Conservation (phyloP, 139 green algal species). For the Ettlia oleoabundans region DNA sequence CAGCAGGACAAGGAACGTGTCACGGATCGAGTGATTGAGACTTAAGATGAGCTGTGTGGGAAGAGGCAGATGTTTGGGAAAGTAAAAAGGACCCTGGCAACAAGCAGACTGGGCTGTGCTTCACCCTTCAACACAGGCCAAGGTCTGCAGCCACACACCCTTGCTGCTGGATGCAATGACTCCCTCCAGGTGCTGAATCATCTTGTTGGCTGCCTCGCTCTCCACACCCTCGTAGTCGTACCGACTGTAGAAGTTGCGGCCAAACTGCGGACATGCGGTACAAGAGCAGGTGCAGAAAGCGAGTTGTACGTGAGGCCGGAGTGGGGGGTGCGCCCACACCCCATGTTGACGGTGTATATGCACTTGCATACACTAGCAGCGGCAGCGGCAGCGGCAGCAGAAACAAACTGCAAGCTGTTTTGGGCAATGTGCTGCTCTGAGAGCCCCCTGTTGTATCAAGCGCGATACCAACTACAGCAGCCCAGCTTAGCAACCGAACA, state of each 20-base stretch:
- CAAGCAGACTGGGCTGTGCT: not conserved
- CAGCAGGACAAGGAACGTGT: not conserved
- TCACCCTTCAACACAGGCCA: not conserved
- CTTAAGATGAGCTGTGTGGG: not conserved
- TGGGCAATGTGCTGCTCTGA: no score
- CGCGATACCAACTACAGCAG: no score
- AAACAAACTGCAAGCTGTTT: no score
- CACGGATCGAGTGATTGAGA: no score
- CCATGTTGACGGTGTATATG: no score
- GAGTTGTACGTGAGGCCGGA: no score
- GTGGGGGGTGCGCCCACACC: no score
- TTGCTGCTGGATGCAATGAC: slow-evolving; percentile 68
- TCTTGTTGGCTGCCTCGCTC: slow-evolving; percentile 75
- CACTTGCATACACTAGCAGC: no score
- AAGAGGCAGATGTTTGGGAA: no score
- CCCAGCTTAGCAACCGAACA: no score
- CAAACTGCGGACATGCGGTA: slow-evolving; percentile 71
- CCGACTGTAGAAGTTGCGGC: slow-evolving; percentile 86
- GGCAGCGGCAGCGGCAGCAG: no score
- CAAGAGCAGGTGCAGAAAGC: not conserved
- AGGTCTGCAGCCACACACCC: slow-evolving; percentile 14
- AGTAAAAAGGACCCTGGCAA: not conserved
- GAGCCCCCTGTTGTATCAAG: no score
- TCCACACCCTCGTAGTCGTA: slow-evolving; percentile 97
- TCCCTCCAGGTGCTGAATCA: slow-evolving; percentile 86